Conservation (phyloP, 495 filamentous ascomycete genomes). For the Aspergillus bertholletiae region DNA sequence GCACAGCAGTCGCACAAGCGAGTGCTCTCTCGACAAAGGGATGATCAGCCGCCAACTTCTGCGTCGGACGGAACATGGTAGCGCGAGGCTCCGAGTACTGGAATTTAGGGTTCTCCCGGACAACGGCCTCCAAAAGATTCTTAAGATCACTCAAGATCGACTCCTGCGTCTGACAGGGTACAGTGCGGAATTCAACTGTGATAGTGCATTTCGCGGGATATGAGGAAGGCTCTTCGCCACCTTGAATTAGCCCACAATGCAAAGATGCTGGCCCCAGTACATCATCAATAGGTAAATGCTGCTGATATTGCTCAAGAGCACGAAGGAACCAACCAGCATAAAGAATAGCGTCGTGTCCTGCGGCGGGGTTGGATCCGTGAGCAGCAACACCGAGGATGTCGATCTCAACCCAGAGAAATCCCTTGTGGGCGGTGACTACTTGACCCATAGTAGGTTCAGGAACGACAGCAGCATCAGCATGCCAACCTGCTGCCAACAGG, state of each 20-base stretch:
- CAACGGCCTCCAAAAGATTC: conserved; percentile 17
- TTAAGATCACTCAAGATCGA: conserved; percentile 27
- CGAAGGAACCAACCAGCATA: conserved; percentile 40
- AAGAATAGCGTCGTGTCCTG: conserved; percentile 42
- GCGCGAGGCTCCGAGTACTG: conserved; percentile 25
- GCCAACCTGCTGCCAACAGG: conserved; percentile 44
- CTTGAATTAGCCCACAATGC: conserved; percentile 43
- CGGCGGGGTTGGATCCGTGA: conserved; percentile 40
- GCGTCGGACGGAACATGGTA: conserved; percentile 31
- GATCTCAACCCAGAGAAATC: conserved; percentile 46
- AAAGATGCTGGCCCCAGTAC: conserved; percentile 32
- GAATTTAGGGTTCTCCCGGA: conserved; percentile 21
- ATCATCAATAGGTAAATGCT: conserved; percentile 27
- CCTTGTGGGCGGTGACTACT: conserved; percentile 42
- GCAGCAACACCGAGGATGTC: conserved; percentile 42
- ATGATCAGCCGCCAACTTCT: conserved; percentile 29
- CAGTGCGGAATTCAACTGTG: conserved; percentile 42
- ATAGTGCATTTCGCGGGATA: conserved; percentile 42
- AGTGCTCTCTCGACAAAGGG: conserved; percentile 28
- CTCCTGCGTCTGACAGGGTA: conserved; percentile 32
- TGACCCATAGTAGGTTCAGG: conserved; percentile 35
- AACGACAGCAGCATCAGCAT: conserved; percentile 42
- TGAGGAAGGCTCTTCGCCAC: conserved; percentile 45
- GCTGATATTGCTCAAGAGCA: conserved; percentile 35
- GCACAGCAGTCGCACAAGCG: conserved; percentile 14